These are phyloP conservation scores for Plasmodiophora brassicae DNA, from an alignment of 208 protist genomes.

Conservation along the genomic window DNA sequence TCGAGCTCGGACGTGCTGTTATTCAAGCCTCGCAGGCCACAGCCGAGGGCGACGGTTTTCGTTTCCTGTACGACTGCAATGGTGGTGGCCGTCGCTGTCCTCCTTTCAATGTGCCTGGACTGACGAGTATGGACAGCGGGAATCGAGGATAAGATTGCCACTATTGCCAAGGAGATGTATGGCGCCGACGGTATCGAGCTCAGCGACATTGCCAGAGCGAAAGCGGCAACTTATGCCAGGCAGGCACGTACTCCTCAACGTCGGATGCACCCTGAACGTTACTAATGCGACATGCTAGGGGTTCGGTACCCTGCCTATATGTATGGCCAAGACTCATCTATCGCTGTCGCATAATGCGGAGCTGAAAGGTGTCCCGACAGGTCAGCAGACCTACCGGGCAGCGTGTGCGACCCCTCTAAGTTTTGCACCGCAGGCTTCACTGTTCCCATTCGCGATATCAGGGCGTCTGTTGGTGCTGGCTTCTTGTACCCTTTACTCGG, in stretches of 20 bases:
- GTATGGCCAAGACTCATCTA: constrained; percentile 96
- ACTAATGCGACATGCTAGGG: too few species aligned
- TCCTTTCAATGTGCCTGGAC: too few species aligned
- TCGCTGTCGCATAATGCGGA: constrained; percentile 79
- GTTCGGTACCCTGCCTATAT: constrained; percentile 75
- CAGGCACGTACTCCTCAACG: constrained; percentile 33
- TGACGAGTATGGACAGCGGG: too few species aligned
- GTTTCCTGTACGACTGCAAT: constrained; percentile 78
- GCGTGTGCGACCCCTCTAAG: neutral
- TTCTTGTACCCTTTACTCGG: constrained; percentile 90
- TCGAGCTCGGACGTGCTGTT: constrained; percentile 76
- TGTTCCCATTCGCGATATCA: constrained; percentile 83
- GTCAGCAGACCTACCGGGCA: constrained; percentile 59
- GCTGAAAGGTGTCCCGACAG: constrained; percentile 73
- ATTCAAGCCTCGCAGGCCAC: constrained; percentile 61
- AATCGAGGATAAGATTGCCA: constrained; percentile 91
- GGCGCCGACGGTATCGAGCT: constrained; percentile 76
- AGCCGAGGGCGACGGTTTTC: neutral
- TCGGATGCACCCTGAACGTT: too few species aligned
- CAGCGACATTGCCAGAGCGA: constrained; percentile 71
- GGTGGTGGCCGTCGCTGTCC: too few species aligned
- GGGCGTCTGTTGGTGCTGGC: constrained; percentile 80
- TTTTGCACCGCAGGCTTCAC: constrained; percentile 56
- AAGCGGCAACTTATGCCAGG: constrained; percentile 74
- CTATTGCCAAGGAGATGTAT: constrained; percentile 88